Conservation (phyloP, 2,329 filamentous ascomycete species). For the Verticillium longisporum region DNA sequence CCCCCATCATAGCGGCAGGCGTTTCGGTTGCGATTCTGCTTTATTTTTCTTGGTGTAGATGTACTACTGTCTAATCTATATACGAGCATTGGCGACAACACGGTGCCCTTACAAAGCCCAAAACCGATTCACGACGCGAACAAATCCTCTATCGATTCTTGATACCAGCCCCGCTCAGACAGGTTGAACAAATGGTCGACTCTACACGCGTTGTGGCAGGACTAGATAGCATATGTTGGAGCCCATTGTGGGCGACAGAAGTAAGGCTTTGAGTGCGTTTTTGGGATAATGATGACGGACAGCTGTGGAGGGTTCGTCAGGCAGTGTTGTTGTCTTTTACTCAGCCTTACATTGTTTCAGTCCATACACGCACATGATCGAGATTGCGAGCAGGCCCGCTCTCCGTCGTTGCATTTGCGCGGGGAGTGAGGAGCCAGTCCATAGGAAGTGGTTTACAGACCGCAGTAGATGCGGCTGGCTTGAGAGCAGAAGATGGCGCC, state of each 20-base stretch:
- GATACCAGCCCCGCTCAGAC: not conserved
- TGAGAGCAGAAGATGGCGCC: not conserved
- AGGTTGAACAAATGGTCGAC: not conserved
- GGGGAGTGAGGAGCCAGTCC: not conserved
- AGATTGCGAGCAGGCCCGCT: not conserved
- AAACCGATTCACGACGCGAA: not conserved
- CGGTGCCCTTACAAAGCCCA: not conserved
- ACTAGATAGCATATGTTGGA: not conserved
- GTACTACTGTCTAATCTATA: conserved; percentile 46
- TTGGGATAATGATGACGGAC: conserved; percentile 3
- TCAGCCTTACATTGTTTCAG: conserved; percentile 10
- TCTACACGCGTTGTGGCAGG: not conserved
- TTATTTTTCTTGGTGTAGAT: conserved; percentile 42
- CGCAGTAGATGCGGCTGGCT: not conserved
- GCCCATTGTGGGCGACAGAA: not conserved
- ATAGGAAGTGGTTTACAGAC: not conserved
- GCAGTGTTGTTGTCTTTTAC: conserved; percentile 11
- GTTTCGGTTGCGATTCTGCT: conserved; percentile 37
- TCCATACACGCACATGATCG: conserved; percentile 6
- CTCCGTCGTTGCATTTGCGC: not conserved
- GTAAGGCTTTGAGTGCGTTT: not conserved
- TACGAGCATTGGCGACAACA: conserved; percentile 17
- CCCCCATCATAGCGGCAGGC: conserved; percentile 47
- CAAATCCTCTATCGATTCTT: not conserved
- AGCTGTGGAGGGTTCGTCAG: conserved; percentile 5